Conservation (phyloP, 1,139 yeast genomes). For the Blastobotrys arbuscula region DNA sequence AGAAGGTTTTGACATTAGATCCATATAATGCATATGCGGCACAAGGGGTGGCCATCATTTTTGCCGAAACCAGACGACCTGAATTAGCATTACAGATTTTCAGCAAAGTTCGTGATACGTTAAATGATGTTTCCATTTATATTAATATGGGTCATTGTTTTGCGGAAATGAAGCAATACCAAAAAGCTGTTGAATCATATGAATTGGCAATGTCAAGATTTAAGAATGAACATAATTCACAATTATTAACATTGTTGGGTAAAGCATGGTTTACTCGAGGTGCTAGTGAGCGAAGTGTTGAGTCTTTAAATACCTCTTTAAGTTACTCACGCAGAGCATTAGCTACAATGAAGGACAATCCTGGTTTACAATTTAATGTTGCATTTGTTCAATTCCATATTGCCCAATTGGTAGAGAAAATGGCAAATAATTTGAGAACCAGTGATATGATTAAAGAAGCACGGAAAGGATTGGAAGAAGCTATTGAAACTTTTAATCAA, state of each 20-base stretch:
- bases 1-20: constrained; percentile 82
- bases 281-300: constrained; percentile 56
- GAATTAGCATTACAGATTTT: constrained; percentile 79
- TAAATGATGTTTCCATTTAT: constrained; percentile 76
- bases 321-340: constrained; percentile 59
- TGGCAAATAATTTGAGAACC: constrained; percentile 55
- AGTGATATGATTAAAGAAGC: constrained; percentile 58
- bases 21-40: constrained; percentile 91
- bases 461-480: constrained; percentile 53
- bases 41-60: constrained; percentile 91
- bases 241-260: constrained; percentile 67
- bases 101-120: constrained; percentile 83
- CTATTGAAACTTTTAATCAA: constrained; percentile 54
- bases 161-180: constrained; percentile 72
- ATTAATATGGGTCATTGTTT: constrained; percentile 86
- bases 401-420: constrained; percentile 73
- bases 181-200: constrained; percentile 84
- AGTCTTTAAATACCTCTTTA: constrained; percentile 55
- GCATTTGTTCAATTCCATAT: constrained; percentile 83
- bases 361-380: constrained; percentile 63
- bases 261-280: constrained; percentile 91
- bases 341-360: constrained; percentile 36
- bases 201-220: constrained; percentile 64
- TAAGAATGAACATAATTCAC: constrained; percentile 58
- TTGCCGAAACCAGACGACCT: constrained; percentile 78